Evolutionary conservation across 1,284 basidiomycete species (phyloP).

Genomic region (Uromyces viciae-fabae): DNA sequence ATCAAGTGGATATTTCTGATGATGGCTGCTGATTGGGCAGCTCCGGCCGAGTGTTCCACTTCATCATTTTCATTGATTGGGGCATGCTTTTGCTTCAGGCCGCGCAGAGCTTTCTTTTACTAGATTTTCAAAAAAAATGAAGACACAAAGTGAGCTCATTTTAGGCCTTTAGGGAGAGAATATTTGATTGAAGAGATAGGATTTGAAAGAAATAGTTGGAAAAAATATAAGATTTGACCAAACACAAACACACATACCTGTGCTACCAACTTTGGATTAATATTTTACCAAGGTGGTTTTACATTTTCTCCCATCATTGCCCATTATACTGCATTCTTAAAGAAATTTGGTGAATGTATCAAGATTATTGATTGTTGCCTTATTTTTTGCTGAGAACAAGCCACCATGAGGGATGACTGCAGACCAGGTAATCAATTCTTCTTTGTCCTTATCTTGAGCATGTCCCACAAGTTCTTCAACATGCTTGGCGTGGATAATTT

Average conservation of each 20-base stretch:
- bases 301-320: not conserved
- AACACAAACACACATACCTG: too few species aligned
- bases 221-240: too few species aligned
- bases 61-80: not conserved
- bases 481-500: too few species aligned
- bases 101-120: not conserved
- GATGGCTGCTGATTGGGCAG: not conserved
- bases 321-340: not conserved
- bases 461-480: too few species aligned
- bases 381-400: not conserved
- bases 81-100: not conserved
- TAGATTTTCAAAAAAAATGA: not conserved
- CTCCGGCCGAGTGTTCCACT: not conserved
- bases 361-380: not conserved
- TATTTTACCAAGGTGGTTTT: not conserved
- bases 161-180: too few species aligned
- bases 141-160: not conserved
- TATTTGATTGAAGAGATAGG: too few species aligned
- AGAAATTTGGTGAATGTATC: not conserved
- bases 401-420: not conserved
- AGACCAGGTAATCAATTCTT: not conserved
- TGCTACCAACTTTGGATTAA: not conserved
- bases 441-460: not conserved
- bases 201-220: too few species aligned
- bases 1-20: not conserved